Base-by-base conservation (phyloP, 1,284 basidiomycete species). In the Sporisorium sorghi region DNA sequence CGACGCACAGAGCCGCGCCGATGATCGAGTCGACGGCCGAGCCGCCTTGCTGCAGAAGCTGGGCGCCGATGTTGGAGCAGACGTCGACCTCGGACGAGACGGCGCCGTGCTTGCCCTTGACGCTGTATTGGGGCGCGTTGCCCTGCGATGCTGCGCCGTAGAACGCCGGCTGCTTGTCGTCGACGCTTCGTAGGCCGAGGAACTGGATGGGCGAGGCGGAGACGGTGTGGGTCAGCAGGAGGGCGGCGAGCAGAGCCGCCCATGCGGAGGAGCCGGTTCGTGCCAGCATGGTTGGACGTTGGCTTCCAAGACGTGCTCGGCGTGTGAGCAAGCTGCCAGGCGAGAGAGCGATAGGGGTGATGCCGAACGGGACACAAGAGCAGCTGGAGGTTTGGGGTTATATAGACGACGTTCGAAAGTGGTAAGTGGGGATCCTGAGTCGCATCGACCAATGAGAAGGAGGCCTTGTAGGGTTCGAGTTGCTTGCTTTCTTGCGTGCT, bases 51-150 rank as follows among this genome's bases (percentile, higher is more conserved):
- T 76, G 65, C 30, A 87, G 75, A 28, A 86, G 79, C 37, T 84
- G 76, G 6, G 84, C 81, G 26, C 85, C 86, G 39, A 86, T 79
- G 43, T 85, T 81, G 17, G 85, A 85, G 78, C 86, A 86, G 11
- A 84, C 73, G 28, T 85, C 85, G 17, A 86, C 82, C 44, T 84
- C 82, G 44, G 76, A 73, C 2, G 80, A 67, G 43, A 84, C 81
- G 17, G 78, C 82, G 24, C 79, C 81, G 21, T 76, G 43, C n/a
- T 51, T 55, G 35, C 82, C 82, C 8, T 19, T 56, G 19, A 72
- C 65, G 40, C 46, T 42, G 49, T 71, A 79, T 35, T 65, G 66
- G 5, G 69, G 65, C 26, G 55, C 12, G 30, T 64, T 62, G 24
- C 80, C 79, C 57, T 83, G 81, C 21, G 81, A 83, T 0, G 66